These are phyloP conservation scores for Cladophialophora yegresii DNA, from an alignment of 2,329 filamentous ascomycete genomes.

Conservation along the genomic window DNA sequence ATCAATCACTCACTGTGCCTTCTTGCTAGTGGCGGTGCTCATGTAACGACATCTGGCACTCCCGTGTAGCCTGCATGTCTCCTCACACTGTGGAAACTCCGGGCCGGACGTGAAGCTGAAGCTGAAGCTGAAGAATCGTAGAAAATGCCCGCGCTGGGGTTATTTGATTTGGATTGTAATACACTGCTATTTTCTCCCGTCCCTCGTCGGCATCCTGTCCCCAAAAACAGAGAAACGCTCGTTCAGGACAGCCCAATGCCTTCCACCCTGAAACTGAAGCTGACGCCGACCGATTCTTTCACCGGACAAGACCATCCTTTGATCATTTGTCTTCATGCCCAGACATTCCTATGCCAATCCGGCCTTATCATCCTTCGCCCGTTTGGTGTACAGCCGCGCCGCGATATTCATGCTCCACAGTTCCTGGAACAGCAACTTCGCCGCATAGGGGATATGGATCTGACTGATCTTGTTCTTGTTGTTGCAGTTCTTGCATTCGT, in stretches of 20 bases:
- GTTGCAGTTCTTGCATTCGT: conserved; percentile 95
- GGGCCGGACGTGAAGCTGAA: not conserved
- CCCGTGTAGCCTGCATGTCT: no score
- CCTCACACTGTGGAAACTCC: not conserved
- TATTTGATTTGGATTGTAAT: no score
- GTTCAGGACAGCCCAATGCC: not conserved
- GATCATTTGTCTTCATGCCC: not conserved
- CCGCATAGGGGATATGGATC: conserved; percentile 95
- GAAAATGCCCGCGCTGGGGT: not conserved
- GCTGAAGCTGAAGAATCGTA: not conserved
- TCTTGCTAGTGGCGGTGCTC: no score
- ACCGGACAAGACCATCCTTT: not conserved
- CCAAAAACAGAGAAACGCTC: not conserved
- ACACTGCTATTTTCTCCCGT: not conserved
- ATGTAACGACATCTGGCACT: no score
- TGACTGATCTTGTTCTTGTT: conserved; percentile 99
- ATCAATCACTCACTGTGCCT: no score
- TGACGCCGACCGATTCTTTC: not conserved
- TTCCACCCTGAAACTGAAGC: not conserved
- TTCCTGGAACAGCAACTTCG: conserved; percentile 98
- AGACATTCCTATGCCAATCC: not conserved
- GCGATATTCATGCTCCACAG: conserved; percentile 98
- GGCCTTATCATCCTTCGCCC: conserved; percentile 6
- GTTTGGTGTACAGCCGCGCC: conserved; percentile 89
- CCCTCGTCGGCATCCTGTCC: not conserved